Conservation (phyloP, 495 filamentous ascomycete species). For the Penicillium goetzii region DNA sequence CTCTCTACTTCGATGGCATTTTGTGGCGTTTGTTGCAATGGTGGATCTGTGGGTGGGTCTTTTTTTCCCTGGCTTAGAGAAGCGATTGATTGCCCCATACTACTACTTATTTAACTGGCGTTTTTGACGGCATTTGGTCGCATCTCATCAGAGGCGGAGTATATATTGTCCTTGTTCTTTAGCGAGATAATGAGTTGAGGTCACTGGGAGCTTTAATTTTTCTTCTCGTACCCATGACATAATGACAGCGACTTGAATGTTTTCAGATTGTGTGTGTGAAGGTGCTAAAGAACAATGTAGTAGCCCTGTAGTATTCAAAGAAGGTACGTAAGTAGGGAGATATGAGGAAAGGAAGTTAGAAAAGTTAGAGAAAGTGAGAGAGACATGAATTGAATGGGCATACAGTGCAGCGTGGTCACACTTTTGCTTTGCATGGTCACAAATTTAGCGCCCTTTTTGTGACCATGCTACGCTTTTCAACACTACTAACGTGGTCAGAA, state of each 20-base stretch:
- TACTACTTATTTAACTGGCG: not conserved
- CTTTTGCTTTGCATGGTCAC: too few relatives aligned
- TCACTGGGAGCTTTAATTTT: not conserved
- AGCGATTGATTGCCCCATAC: not conserved
- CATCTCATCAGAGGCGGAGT: constrained; percentile 8
- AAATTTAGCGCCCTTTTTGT: too few relatives aligned
- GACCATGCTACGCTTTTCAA: too few relatives aligned
- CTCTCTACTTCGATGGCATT: constrained; percentile 19
- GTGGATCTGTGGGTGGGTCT: not conserved
- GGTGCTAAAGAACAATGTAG: not conserved
- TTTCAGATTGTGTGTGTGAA: not conserved
- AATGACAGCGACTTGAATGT: constrained; percentile 8
- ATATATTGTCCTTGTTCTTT: constrained; percentile 5
- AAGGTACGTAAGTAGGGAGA: not conserved
- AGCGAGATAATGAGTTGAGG: constrained; percentile 1
- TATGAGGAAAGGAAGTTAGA: too few relatives aligned
- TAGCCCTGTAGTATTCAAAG: too few relatives aligned
- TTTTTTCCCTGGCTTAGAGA: not conserved
- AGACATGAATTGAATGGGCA: not conserved
- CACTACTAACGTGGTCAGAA: too few relatives aligned
- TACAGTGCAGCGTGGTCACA: too few relatives aligned
- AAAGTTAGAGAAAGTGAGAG: not conserved
- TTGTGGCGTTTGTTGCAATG: constrained; percentile 29
- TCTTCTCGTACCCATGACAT: not conserved
- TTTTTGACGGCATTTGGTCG: constrained; percentile 1